Percentiles rank a stretch among this genome's conserved stretches.
phyloP scores from a whole-genome alignment of 2,329 filamentous ascomycete genomes.

The Aspergillus sp. region DNA sequence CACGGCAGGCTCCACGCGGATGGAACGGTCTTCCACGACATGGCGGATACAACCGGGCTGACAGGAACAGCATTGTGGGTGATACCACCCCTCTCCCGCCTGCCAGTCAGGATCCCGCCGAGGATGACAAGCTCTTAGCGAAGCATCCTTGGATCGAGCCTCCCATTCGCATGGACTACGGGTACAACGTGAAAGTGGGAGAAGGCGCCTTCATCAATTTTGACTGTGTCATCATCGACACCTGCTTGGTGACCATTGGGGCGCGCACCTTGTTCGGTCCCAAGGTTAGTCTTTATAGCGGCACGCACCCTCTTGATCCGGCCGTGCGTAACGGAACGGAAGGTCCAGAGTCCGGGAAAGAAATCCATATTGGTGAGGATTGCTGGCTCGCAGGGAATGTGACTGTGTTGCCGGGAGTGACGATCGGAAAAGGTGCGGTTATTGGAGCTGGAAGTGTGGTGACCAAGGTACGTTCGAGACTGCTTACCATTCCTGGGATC shows the following conservation, averaged over 20 bases:
- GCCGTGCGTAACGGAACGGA: constrained; percentile 69
- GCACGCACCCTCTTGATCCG: constrained; percentile 75
- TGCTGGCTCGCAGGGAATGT: constrained; percentile 77
- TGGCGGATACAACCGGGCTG: not conserved
- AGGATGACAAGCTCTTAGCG: constrained; percentile 65
- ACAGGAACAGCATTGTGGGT: constrained; percentile 57
- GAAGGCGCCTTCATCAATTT: constrained; percentile 73
- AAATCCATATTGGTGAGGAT: constrained; percentile 76
- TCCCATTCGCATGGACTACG: constrained; percentile 75
- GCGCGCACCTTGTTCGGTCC: constrained; percentile 76
- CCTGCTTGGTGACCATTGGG: constrained; percentile 72
- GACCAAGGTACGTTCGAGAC: constrained; percentile 58
- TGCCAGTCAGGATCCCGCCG: constrained; percentile 55
- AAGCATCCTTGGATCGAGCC: constrained; percentile 69
- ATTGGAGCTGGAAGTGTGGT: constrained; percentile 83
- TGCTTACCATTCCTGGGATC: not conserved
- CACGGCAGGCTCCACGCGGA: not conserved
- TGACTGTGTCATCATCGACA: constrained; percentile 76
- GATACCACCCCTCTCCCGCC: constrained; percentile 67
- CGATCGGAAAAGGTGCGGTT: constrained; percentile 70
- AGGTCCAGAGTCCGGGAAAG: constrained; percentile 73
- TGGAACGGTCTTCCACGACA: not conserved
- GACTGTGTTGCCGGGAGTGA: constrained; percentile 73
- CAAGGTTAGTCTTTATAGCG: constrained; percentile 74
- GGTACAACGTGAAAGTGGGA: constrained; percentile 71